A percentile compares a stretch with the other conserved stretches of the same genome.
Evolutionary conservation across 2,329 filamentous ascomycete genomes (phyloP).

Genomic region (Phaeosphaeria sp.): DNA sequence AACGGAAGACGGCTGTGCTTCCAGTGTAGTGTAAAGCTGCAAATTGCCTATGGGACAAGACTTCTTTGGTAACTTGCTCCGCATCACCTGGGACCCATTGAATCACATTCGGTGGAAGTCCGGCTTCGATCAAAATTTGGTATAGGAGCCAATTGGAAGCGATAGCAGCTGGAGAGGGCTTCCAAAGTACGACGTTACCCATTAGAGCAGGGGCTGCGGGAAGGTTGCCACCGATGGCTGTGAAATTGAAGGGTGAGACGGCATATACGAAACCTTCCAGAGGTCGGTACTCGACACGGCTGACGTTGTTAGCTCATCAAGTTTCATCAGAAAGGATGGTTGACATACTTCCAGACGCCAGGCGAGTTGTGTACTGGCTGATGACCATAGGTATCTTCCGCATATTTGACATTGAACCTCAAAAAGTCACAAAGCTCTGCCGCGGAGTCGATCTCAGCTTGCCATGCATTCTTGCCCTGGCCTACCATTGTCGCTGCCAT

Average conservation of each 20-base stretch:
- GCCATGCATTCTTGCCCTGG: slow-evolving; percentile 98
- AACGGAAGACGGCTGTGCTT: slow-evolving; percentile 88
- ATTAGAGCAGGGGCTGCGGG: slow-evolving; percentile 82
- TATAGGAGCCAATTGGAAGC: slow-evolving; percentile 92
- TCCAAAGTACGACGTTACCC: slow-evolving; percentile 96
- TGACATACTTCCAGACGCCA: slow-evolving; percentile 79
- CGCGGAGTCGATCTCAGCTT: slow-evolving; percentile 97
- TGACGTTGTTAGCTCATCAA: slow-evolving; percentile 34
- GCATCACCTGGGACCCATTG: slow-evolving; percentile 93
- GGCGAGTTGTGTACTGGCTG: slow-evolving; percentile 84
- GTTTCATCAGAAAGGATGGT: neutral
- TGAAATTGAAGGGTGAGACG: slow-evolving; percentile 96
- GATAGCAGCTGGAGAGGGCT: slow-evolving; percentile 88
- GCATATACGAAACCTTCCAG: slow-evolving; percentile 97
- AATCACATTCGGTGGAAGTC: slow-evolving; percentile 86
- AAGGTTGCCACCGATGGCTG: slow-evolving; percentile 89
- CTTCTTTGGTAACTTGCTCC: slow-evolving; percentile 78
- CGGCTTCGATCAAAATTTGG: slow-evolving; percentile 88
- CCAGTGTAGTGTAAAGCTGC: slow-evolving; percentile 95
- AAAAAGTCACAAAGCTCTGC: slow-evolving; percentile 93
- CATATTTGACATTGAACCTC: slow-evolving; percentile 92
- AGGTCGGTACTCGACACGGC: slow-evolving; percentile 82
- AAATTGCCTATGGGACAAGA: slow-evolving; percentile 79
- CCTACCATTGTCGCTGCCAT: slow-evolving; percentile 97
- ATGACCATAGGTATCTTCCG: slow-evolving; percentile 85